Conservation (phyloP, 1,284 basidiomycete species). For the Ustanciosporium gigantosporum region DNA sequence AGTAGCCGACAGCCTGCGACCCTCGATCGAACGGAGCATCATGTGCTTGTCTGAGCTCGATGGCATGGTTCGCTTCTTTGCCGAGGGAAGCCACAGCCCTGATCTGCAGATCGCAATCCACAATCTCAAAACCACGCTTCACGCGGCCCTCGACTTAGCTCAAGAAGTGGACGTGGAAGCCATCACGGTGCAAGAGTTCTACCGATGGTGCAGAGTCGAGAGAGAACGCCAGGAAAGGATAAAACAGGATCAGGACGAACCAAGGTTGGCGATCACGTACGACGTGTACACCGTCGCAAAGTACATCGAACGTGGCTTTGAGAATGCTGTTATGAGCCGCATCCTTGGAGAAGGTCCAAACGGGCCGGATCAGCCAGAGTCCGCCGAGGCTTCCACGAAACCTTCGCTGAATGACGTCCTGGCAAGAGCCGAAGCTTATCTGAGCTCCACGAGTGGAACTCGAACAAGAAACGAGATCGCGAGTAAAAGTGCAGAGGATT, state of each 20-base stretch:
- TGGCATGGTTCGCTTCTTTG: slow-evolving; percentile 13
- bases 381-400: no score
- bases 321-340: slow-evolving; percentile 3
- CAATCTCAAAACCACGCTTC: slow-evolving; percentile 6
- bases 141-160: slow-evolving; percentile 13
- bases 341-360: not conserved
- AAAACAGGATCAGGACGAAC: slow-evolving; percentile 41
- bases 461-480: not conserved
- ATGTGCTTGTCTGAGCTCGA: slow-evolving; percentile 7
- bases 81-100: not conserved
- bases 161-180: slow-evolving; percentile 24
- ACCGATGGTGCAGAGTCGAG: slow-evolving; percentile 32
- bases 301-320: slow-evolving; percentile 35
- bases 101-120: slow-evolving; percentile 1
- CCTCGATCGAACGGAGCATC: slow-evolving; percentile 21
- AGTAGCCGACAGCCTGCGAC: slow-evolving; percentile 9
- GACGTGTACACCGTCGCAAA: slow-evolving; percentile 26
- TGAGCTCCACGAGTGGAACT: not conserved
- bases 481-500: not conserved
- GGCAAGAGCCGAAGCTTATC: not conserved
- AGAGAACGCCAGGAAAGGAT: slow-evolving; percentile 40
- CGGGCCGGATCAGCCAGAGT: not conserved
- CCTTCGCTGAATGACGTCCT: not conserved
- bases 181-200: slow-evolving; percentile 29
- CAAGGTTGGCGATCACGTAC: slow-evolving; percentile 27